These are phyloP conservation scores for Baorangia bicolor DNA, from an alignment of 768 basidiomycete genomes.

Conservation along the genomic window DNA sequence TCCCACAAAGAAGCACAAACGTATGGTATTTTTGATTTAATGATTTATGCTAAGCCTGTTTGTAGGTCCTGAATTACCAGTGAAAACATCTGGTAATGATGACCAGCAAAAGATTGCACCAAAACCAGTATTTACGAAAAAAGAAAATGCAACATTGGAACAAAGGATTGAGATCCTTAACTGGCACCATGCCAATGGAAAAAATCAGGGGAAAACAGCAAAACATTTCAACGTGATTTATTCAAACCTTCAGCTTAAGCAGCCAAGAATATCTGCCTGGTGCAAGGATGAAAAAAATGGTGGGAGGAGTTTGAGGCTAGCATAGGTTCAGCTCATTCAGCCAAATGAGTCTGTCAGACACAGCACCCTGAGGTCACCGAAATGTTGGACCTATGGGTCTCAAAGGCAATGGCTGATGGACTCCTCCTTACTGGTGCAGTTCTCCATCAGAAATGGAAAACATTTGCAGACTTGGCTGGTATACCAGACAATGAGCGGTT, in stretches of 20 bases:
- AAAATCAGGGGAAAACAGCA: conserved; percentile 34
- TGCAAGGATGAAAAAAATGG: conserved; percentile 15
- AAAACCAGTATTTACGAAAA: not conserved
- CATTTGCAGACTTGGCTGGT: conserved; percentile 18
- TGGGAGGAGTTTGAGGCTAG: not conserved
- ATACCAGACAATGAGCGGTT: not conserved
- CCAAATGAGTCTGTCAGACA: conserved; percentile 19
- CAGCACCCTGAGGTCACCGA: conserved; percentile 35
- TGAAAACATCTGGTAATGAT: too few species aligned
- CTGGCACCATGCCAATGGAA: conserved; percentile 35
- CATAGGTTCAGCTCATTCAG: not conserved
- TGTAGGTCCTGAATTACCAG: too few species aligned
- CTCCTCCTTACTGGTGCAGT: conserved; percentile 14
- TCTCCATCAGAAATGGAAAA: conserved; percentile 34
- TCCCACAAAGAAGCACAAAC: too few species aligned
- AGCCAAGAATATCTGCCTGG: not conserved
- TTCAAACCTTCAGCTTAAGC: not conserved
- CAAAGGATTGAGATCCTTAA: conserved; percentile 38
- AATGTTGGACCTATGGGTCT: conserved; percentile 38
- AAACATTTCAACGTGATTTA: not conserved
- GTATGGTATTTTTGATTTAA: too few species aligned
- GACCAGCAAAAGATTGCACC: too few species aligned
- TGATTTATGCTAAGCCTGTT: too few species aligned
- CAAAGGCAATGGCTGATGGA: conserved; percentile 25
- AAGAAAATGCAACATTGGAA: conserved; percentile 31